A percentile compares a stretch with the other conserved stretches of the same genome.
These are phyloP conservation scores for Phytophthora tentaculata DNA, from an alignment of 352 stramenopile genomes.

Conservation along the genomic window DNA sequence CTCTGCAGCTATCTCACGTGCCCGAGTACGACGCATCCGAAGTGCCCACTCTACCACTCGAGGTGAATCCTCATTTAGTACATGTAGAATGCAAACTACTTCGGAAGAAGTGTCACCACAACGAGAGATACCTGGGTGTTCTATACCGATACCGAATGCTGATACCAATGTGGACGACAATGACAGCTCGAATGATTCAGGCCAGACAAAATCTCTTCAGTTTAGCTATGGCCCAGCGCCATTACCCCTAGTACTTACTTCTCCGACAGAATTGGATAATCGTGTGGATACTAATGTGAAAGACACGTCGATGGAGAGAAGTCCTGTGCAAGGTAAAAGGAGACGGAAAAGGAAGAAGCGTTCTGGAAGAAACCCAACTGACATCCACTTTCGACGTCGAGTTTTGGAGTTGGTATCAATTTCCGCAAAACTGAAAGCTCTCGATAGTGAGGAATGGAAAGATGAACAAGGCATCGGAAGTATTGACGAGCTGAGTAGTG, in stretches of 20 bases:
- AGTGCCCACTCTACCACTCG: slow-evolving; percentile 18
- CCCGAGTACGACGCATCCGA: slow-evolving; percentile 33
- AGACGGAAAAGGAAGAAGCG: slow-evolving; percentile 27
- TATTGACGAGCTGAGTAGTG: slow-evolving; percentile 12
- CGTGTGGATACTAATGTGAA: not conserved
- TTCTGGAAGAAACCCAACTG: not conserved
- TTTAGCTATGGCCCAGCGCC: not conserved
- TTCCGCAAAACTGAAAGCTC: slow-evolving; percentile 21
- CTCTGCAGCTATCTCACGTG: slow-evolving; percentile 29
- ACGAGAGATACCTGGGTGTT: not conserved
- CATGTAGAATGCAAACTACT: not conserved
- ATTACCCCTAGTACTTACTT: not conserved
- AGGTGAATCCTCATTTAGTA: not conserved
- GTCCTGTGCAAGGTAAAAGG: slow-evolving; percentile 5
- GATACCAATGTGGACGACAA: not conserved
- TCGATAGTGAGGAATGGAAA: slow-evolving; percentile 19
- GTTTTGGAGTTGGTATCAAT: slow-evolving; percentile 28
- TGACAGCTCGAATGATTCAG: not conserved
- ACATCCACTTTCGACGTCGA: slow-evolving; percentile 17
- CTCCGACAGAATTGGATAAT: not conserved
- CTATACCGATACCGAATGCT: not conserved
- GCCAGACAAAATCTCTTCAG: not conserved
- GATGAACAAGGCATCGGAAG: slow-evolving; percentile 13
- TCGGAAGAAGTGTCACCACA: not conserved
- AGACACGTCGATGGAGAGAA: not conserved